Percentiles rank a stretch among this genome's conserved stretches.
Conservation (phyloP, 2,329 filamentous ascomycete genomes). For the Thielaviopsis musarum region DNA sequence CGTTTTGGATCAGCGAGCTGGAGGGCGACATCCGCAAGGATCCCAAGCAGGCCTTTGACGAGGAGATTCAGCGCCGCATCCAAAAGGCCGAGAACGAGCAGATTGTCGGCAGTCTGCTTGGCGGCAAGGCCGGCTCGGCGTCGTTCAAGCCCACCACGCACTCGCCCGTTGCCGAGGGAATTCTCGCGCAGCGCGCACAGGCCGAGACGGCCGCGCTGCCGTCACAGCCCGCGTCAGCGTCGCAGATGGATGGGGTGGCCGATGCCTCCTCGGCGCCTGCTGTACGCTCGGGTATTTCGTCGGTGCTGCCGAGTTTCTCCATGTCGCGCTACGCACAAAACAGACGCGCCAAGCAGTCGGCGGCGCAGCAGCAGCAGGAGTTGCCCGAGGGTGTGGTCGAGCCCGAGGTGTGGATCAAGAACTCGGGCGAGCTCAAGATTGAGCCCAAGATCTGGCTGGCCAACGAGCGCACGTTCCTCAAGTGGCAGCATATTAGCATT, state of each 20-base stretch:
- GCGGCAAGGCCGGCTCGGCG: constrained; percentile 29
- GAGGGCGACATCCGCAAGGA: constrained; percentile 90
- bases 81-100: constrained; percentile 74
- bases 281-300: constrained; percentile 31
- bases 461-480: constrained; percentile 95
- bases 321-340: constrained; percentile 56
- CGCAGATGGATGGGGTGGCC: constrained; percentile 21
- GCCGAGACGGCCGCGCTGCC: constrained; percentile 18
- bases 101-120: constrained; percentile 76
- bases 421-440: constrained; percentile 76
- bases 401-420: constrained; percentile 82
- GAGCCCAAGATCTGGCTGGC: constrained; percentile 98
- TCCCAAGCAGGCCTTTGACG: constrained; percentile 75
- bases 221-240: constrained; percentile 16
- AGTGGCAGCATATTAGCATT: constrained; percentile 92
- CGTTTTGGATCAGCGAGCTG: constrained; percentile 87
- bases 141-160: constrained; percentile 44
- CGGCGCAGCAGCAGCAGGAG: constrained; percentile 22
- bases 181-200: constrained; percentile 23
- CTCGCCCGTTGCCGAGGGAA: constrained; percentile 52
- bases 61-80: constrained; percentile 71
- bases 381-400: constrained; percentile 80
- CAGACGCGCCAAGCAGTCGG: constrained; percentile 25
- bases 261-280: constrained; percentile 14
- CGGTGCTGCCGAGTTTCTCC: constrained; percentile 68